Evolutionary conservation across 78 protist species (phyloP).

Genomic region (Dictyostelium brefeldianum): DNA sequence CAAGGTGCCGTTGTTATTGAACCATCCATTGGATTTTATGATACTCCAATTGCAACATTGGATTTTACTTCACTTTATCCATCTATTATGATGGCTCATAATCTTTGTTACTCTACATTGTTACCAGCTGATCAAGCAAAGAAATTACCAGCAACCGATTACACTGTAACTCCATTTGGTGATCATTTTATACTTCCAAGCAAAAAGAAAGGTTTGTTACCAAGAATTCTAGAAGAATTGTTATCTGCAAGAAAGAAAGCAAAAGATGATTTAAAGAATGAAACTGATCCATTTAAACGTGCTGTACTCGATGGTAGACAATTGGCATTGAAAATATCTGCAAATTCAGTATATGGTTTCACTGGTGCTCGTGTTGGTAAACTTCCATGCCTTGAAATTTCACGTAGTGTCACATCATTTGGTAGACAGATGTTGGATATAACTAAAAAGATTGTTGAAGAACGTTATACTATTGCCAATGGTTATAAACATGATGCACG

Average conservation of each 20-base stretch:
- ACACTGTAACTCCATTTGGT: slow-evolving; percentile 84
- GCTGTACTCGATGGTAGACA: slow-evolving; percentile 99
- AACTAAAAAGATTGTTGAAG: slow-evolving; percentile 95
- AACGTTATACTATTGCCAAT: slow-evolving; percentile 88
- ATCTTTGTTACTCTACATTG: slow-evolving; percentile 99
- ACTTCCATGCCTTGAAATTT: slow-evolving; percentile 98
- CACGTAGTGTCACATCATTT: slow-evolving; percentile 97
- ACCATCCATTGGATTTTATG: slow-evolving; percentile 94
- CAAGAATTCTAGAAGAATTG: slow-evolving; percentile 96
- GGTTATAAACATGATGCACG: slow-evolving; percentile 93
- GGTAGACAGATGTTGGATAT: slow-evolving; percentile 99
- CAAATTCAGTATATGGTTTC: slow-evolving; percentile 99
- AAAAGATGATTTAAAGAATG: slow-evolving; percentile 93
- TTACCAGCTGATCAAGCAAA: slow-evolving; percentile 36
- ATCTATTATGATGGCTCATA: slow-evolving; percentile 99
- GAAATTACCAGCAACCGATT: slow-evolving; percentile 41
- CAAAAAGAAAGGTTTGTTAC: slow-evolving; percentile 96
- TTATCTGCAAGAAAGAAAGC: slow-evolving; percentile 98
- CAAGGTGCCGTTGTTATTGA: slow-evolving; percentile 95
- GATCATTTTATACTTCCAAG: slow-evolving; percentile 89
- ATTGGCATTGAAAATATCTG: slow-evolving; percentile 99
- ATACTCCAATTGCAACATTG: slow-evolving; percentile 97
- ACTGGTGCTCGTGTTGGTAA: slow-evolving; percentile 99
- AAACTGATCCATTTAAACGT: slow-evolving; percentile 94
- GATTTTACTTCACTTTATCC: slow-evolving; percentile 99